Base-by-base conservation (phyloP, 345 rosid genomes). In the Cardamine chenopodiifolia region DNA sequence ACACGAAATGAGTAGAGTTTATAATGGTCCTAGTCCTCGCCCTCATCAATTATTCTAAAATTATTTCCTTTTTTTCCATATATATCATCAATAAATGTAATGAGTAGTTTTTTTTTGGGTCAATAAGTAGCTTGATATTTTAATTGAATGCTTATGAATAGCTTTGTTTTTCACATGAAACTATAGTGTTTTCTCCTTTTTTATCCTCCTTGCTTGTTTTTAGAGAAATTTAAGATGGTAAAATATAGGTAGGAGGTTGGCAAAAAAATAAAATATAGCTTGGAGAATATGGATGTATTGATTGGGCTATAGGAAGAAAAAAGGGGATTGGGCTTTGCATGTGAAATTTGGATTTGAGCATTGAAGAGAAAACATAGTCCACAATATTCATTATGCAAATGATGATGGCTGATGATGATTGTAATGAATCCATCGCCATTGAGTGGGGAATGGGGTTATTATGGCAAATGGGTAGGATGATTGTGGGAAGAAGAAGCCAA, bases 11-110 rank as follows among this genome's bases (percentile, higher is more conserved):
- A 72, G 80, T 73, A 76, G 37, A 70, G 37, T 71, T 73, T 63
- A 29, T 73, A 58, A 81, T 82, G 75, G 84, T 80, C 79, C 79
- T 55, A 69, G 66, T 80, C 60, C 81, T 74, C 66, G n/a, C 58
- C 64, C 44, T 78, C 73, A 78, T 78, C 77, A 72, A 78, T 72
- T 40, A n/a, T 55, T 63, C 35, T 23, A 22, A 22, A 34, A 34
- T 25, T 20, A 20, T 49, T 19, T 61, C 1, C 31, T 61, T 32
- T 62, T 48, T 60, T 58, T 57, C 50, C 63, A 52, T 22, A 8
- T 55, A 56, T 56, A 77, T 70, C 76, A 77, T 77, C 67, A 77
- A 77, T 57, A 63, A 61, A 63, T 70, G 54, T 70, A 64, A 70
- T 70, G 54, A 71, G 80, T 70, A 70, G 34, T 2, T 23, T 35